Evolutionary conservation across 2,329 filamentous ascomycete species (phyloP).

Genomic region (Elsinoe australis): DNA sequence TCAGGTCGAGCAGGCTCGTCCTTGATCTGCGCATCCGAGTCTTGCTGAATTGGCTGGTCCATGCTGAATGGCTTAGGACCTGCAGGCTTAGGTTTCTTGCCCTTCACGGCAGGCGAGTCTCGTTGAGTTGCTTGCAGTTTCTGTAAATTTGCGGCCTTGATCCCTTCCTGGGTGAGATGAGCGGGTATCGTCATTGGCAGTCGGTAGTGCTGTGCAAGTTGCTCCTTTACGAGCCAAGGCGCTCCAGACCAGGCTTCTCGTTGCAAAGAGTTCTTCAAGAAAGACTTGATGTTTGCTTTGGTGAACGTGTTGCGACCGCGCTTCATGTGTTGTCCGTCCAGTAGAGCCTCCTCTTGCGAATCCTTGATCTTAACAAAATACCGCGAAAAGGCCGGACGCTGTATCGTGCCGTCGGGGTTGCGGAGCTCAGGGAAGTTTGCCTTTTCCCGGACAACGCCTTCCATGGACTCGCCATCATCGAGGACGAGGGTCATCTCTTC

Average conservation of each 20-base stretch:
- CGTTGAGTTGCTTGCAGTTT: constrained; percentile 42
- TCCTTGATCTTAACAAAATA: constrained; percentile 73
- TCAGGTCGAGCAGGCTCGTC: constrained; percentile 43
- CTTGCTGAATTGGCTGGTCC: constrained; percentile 38
- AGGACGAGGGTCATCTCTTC: constrained; percentile 71
- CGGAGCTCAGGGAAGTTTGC: constrained; percentile 59
- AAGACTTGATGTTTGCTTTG: constrained; percentile 85
- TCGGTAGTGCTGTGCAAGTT: constrained; percentile 73
- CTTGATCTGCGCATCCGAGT: constrained; percentile 13
- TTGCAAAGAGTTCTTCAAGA: constrained; percentile 90
- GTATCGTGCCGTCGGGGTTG: constrained; percentile 59
- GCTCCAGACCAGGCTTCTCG: constrained; percentile 92
- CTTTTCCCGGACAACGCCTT: constrained; percentile 77
- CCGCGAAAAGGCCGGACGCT: constrained; percentile 60
- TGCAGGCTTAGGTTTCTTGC: constrained; percentile 44
- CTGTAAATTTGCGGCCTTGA: constrained; percentile 65
- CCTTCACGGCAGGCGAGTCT: constrained; percentile 43
- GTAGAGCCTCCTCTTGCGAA: constrained; percentile 55
- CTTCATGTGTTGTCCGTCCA: constrained; percentile 72
- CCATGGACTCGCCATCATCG: constrained; percentile 58
- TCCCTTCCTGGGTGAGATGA: constrained; percentile 73
- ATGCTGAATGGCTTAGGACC: constrained; percentile 6
- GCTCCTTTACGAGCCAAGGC: constrained; percentile 86
- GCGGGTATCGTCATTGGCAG: constrained; percentile 81
- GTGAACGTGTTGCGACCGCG: constrained; percentile 89